Evolutionary conservation across 129 eudicot genomes (phyloP).

Genomic region (Pseudognaphalium luteoalbum): DNA sequence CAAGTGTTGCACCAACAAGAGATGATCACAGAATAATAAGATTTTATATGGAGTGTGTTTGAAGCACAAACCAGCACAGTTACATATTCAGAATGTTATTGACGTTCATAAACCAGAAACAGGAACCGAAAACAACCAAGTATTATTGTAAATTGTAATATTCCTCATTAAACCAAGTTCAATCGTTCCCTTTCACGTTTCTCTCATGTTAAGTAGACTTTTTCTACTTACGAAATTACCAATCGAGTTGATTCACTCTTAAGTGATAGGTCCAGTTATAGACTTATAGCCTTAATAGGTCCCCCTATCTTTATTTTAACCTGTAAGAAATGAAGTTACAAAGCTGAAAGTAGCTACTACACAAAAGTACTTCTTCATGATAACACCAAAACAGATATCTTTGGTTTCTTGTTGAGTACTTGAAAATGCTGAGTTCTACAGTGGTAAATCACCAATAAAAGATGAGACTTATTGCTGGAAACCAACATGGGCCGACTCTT

Average conservation of each 20-base stretch:
- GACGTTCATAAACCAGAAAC: not conserved
- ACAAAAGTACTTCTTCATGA: slow-evolving; percentile 9
- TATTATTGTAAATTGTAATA: not conserved
- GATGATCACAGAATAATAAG: not conserved
- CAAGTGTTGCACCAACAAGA: slow-evolving; percentile 11
- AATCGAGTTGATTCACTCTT: not conserved
- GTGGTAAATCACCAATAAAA: not conserved
- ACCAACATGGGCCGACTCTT: not conserved
- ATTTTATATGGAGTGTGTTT: not conserved
- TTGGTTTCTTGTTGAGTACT: not conserved
- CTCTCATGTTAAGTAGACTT: not conserved
- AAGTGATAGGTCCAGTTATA: not conserved
- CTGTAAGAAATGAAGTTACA: not conserved
- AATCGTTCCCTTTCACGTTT: not conserved
- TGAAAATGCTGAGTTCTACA: slow-evolving; percentile 2
- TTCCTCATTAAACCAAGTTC: not conserved
- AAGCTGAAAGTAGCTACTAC: slow-evolving; percentile 7
- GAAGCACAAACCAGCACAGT: not conserved
- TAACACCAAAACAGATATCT: not conserved
- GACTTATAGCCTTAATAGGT: no score
- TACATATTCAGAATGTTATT: slow-evolving; percentile 13
- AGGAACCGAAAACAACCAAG: not conserved
- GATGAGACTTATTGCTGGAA: not conserved
- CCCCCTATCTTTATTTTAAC: not conserved
- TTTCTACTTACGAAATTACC: not conserved